Evolutionary conservation across 257 asterid genomes (phyloP), one percentile per base, ranked within the genome.

Genomic region (Leptodermis oblonga): DNA sequence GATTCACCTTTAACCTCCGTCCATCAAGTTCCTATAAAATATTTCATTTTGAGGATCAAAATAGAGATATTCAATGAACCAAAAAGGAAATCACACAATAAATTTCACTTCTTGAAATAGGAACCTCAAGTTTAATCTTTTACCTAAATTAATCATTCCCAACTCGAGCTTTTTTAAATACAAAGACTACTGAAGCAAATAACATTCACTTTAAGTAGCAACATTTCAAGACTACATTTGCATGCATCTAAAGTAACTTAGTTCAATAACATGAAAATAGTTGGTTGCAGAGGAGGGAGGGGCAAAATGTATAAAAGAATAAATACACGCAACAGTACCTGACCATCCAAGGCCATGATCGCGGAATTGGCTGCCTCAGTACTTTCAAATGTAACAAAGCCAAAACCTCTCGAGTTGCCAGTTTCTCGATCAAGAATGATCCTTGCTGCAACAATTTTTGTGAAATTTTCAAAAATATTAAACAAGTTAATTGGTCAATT

Each of bases 391-490:
- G 98, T 88, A 71, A 92, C 82, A 65, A 92, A 92, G 61, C 92
- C 97, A 82, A 92, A 92, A 63, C 98, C 98, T 78, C 92, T 84
- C 45, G 98, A 92, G 60, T 87, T 85, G 60, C 93, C 92, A 70
- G 86, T 79, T 17, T 86, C 95, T 63, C 97, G 96, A 36, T 92
- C 98, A 5, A 75, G 41, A 53, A 92, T 88, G 62, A 90, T 83
- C 77, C 82, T 87, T 15, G 81, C 97, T 92, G 90, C 82, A 80
- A 75, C 11, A 64, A 62, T 13, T 49, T 69, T 5, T 7, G 17
- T 73, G 53, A 63, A 10, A 25, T 54, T 43, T 13, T 37, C 42
- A 10, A 52, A 10, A 52, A 52, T 62, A 25, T 62, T 20, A 68
- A 55, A n/a, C 56, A 36, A 34, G 41, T 20, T 12, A 26, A 13